Percentiles rank a stretch among this genome's conserved stretches.
Conservation (phyloP, 768 basidiomycete species). For the Trametes cinnabarina region DNA sequence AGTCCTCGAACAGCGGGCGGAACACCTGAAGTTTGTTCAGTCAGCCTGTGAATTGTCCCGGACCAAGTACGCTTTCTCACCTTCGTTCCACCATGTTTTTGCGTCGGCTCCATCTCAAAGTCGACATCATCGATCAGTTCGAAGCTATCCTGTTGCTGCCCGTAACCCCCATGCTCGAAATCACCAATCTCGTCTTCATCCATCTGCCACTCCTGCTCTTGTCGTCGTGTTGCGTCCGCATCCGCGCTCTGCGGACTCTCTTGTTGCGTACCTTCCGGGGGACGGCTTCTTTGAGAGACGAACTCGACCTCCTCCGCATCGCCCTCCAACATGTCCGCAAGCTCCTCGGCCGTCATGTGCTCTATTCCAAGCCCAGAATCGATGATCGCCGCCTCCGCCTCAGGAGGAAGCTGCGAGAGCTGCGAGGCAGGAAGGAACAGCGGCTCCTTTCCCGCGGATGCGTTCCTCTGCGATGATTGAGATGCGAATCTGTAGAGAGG, state of each 20-base stretch:
- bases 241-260: not conserved
- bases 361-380: slow-evolving; percentile 68
- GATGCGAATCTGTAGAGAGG: slow-evolving; percentile 21
- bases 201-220: slow-evolving; percentile 13
- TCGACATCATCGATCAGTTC: slow-evolving; percentile 27
- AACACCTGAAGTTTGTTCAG: slow-evolving; percentile 20
- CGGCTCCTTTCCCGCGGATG: slow-evolving; percentile 23
- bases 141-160: slow-evolving; percentile 21
- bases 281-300: slow-evolving; percentile 3
- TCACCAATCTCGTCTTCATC: slow-evolving; percentile 24
- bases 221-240: not conserved
- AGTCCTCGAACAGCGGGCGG: slow-evolving; percentile 33
- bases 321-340: slow-evolving; percentile 57
- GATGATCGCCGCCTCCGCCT: slow-evolving; percentile 50
- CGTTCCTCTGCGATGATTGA: slow-evolving; percentile 13
- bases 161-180: slow-evolving; percentile 21
- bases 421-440: slow-evolving; percentile 33
- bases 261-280: not conserved
- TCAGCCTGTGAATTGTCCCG: not conserved
- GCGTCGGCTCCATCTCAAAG: slow-evolving; percentile 31
- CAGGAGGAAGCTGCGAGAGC: slow-evolving; percentile 50
- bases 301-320: slow-evolving; percentile 53
- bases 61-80: slow-evolving; percentile 9
- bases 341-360: slow-evolving; percentile 59
- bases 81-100: slow-evolving; percentile 20